Base-by-base conservation (phyloP, 768 basidiomycete species). In the Hemileccinum impolitum region DNA sequence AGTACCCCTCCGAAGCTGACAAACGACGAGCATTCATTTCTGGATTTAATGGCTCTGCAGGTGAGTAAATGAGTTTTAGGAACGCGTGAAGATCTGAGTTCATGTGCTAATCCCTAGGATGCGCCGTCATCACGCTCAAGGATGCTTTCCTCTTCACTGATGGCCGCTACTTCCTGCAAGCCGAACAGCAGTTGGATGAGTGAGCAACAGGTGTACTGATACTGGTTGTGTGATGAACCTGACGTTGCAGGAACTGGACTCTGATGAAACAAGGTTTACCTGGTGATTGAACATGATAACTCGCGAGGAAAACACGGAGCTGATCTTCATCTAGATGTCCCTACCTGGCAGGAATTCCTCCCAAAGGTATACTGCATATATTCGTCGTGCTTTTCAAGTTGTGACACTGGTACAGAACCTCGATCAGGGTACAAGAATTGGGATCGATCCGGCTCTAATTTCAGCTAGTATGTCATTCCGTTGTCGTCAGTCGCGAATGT, bases 91-190 rank as follows among this genome's bases (percentile, higher is more conserved):
- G 11, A 34, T 34, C 3, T 10, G 26, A 15, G 8, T 51, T 63
- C 44, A 60, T 45, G n/a, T 19, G 7, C 19, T 19, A n/a, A 39
- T 49, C 5, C 26, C 18, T 55, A 85, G 89, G 90, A 39, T 87
- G 82, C 51, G 94, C 91, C 3, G 64, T 94, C 37, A 73, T 95
- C 19, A 89, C 90, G 0, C 62, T 70, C 40, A 72, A 84, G 25
- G 72, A 81, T 4, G 94, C 94, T 0, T 82, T 75, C 53, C 75
- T 96, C 42, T 98, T 95, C 71, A 98, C 95, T 3, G 95, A 99
- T 72, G 96, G 95, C 3, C 73, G 95, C 39, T 99, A 99, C 63
- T 96, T 89, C 62, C 71, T 97, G 28, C 95, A 99, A 69, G 96
- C 96, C 0, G 81, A 78, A 52, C 80, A 93, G 54, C 91, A 99